Evolutionary conservation across 2,329 filamentous ascomycete genomes (phyloP).

Genomic region (Chaetomiaceae sp.): DNA sequence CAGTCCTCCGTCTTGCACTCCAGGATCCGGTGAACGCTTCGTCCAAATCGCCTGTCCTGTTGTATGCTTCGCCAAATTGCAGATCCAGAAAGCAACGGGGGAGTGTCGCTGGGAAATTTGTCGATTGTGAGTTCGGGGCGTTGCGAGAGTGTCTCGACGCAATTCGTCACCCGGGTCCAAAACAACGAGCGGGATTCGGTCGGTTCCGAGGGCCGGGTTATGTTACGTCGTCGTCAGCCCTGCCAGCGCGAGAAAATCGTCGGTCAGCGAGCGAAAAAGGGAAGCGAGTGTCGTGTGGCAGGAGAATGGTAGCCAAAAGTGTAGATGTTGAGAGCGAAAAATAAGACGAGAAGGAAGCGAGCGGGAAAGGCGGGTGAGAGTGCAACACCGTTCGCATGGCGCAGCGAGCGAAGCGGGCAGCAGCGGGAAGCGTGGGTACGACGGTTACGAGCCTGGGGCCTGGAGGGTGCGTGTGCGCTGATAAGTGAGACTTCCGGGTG

Average conservation of each 20-base stretch:
- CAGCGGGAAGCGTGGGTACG: too few species aligned
- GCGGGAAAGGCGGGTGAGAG: neutral
- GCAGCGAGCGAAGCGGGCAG: too few species aligned
- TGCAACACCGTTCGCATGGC: too few species aligned
- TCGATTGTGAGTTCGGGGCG: neutral
- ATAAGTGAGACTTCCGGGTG: conserved; percentile 2
- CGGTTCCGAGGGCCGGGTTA: neutral
- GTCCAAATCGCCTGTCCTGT: too few species aligned
- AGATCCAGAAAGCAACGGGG: neutral
- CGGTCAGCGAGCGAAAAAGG: neutral
- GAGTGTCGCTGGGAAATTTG: neutral
- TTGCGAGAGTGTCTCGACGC: neutral
- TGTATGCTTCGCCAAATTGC: neutral
- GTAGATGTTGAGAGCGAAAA: neutral
- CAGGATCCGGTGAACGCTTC: too few species aligned
- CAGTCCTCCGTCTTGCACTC: too few species aligned
- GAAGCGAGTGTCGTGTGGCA: neutral
- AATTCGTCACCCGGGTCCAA: neutral
- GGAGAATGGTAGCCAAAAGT: too few species aligned
- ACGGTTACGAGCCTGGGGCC: too few species aligned
- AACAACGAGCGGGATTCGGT: neutral
- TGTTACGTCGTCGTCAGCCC: neutral
- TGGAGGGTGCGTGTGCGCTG: neutral
- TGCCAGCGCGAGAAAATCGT: neutral
- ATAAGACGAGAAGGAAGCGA: neutral